These are phyloP conservation scores for Corniculantispora saksenae DNA, from an alignment of 2,329 filamentous ascomycete genomes.

Conservation along the genomic window DNA sequence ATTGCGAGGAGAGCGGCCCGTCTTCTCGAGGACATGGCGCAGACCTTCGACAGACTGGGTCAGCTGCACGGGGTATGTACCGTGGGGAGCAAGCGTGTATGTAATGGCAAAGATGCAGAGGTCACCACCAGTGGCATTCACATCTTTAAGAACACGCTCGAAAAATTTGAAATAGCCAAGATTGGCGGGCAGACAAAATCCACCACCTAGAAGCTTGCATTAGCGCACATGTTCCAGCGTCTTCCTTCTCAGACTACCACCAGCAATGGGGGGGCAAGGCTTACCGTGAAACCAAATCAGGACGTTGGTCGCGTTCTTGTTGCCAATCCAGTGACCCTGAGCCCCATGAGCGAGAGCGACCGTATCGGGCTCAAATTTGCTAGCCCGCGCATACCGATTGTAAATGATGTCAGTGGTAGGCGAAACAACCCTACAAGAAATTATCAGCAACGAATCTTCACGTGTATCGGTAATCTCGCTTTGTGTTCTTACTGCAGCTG, in stretches of 20 bases:
- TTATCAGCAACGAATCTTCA: not conserved
- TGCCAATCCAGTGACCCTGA: slow-evolving; percentile 27
- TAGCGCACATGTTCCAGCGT: not conserved
- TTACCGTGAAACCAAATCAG: slow-evolving; percentile 29
- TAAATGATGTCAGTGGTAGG: slow-evolving; percentile 25
- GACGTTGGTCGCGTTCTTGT: slow-evolving; percentile 25
- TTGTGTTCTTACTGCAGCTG: slow-evolving; percentile 24
- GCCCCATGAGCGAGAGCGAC: slow-evolving; percentile 24
- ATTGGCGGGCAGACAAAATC: slow-evolving; percentile 27
- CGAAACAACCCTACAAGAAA: slow-evolving; percentile 21
- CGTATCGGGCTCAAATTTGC: slow-evolving; percentile 20
- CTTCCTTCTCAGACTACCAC: not conserved
- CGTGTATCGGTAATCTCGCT: not conserved
- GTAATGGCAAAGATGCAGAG: slow-evolving; percentile 25
- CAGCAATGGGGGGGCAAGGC: not conserved
- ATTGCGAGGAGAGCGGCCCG: slow-evolving; percentile 18
- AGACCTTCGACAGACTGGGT: slow-evolving; percentile 25
- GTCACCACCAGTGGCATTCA: slow-evolving; percentile 19
- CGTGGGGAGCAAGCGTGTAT: slow-evolving; percentile 26
- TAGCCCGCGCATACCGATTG: slow-evolving; percentile 22
- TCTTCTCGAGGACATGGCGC: slow-evolving; percentile 23
- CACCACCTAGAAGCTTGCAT: slow-evolving; percentile 22
- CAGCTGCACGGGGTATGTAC: slow-evolving; percentile 26
- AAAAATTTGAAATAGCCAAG: slow-evolving; percentile 25
- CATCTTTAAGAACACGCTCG: slow-evolving; percentile 20